Evolutionary conservation across 2,329 filamentous ascomycete species (phyloP), one percentile per base, ranked within the genome.

Genomic region (Didymellaceae sp.): DNA sequence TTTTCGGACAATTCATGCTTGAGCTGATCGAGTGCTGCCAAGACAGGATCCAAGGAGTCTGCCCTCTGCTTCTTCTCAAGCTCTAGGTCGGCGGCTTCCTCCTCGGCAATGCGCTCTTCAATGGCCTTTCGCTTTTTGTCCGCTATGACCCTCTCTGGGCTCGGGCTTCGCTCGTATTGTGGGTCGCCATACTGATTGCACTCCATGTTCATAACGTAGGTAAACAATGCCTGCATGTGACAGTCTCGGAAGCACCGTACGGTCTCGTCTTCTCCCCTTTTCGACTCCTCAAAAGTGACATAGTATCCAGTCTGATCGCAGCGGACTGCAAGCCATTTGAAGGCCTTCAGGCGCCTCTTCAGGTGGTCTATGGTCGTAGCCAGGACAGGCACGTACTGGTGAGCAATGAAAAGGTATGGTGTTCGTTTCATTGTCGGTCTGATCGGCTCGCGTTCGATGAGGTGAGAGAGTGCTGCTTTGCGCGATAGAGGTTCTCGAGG

Each of bases 191-290:
- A 85, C 55, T 82, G 80, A 58, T 88, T 88, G 47, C 91, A 86
- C 68, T 93, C 88, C 91, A 99, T 96, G 34, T 86, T 84, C 89
- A 99, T 93, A 53, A 83, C 82, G 62, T 97, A 97, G 1, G 89
- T 97, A 77, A 99, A 99, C 57, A 99, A 84, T 5, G 89, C 83
- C 33, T 88, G 87, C 70, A 89, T 87, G 69, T 97, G 87, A 59
- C 89, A 91, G 42, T 86, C 83, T 45, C 84, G 81, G 71, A 85
- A 92, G 69, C 92, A 97, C 55, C 89, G 82, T 60, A 90, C 87
- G 0, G 91, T 87, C 73, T 97, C 91, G 46, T 86, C 80, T 63
- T 91, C 87, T 2, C 93, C 93, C 7, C 82, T 79, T 45, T 84
- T 82, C 1, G 86, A 90, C 63, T 93, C 88, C 41, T 89, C 85